These are phyloP conservation scores for Chenopodium formosanum DNA, from an alignment of 148 eudicot species.

Conservation along the genomic window DNA sequence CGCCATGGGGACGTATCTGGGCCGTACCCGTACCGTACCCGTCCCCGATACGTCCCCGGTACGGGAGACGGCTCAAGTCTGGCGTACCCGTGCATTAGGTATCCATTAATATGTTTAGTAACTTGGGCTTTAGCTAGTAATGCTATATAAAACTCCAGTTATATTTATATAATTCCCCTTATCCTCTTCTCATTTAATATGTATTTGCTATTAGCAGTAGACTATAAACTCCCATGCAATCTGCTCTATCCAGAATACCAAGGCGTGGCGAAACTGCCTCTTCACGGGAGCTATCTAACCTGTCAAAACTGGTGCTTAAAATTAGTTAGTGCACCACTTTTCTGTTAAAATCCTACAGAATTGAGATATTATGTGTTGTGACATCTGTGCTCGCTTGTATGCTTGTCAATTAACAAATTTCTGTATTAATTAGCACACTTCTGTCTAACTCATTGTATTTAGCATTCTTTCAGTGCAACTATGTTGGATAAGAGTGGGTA, in stretches of 20 bases:
- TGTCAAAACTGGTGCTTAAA: not conserved
- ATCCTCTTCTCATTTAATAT: not conserved
- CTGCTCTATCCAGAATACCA: not conserved
- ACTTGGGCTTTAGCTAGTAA: too few relatives aligned
- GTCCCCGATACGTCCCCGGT: too few relatives aligned
- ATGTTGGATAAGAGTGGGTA: not conserved
- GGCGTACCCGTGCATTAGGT: too few relatives aligned
- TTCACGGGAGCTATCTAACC: not conserved
- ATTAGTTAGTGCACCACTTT: not conserved
- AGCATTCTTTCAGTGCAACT: not conserved
- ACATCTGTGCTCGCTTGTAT: not conserved
- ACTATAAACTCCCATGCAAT: not conserved
- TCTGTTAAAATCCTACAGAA: not conserved
- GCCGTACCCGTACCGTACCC: too few relatives aligned
- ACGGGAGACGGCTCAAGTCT: too few relatives aligned
- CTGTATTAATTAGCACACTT: not conserved
- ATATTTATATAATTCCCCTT: not conserved
- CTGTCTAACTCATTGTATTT: not conserved
- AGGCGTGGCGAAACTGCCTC: not conserved
- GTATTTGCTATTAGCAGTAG: not conserved
- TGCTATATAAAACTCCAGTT: too few relatives aligned
- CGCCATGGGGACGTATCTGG: too few relatives aligned
- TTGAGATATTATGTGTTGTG: not conserved
- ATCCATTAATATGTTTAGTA: too few relatives aligned
- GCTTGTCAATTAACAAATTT: not conserved